Base-by-base conservation (phyloP, 2,329 filamentous ascomycete species). In the Cercospora brassicicola region DNA sequence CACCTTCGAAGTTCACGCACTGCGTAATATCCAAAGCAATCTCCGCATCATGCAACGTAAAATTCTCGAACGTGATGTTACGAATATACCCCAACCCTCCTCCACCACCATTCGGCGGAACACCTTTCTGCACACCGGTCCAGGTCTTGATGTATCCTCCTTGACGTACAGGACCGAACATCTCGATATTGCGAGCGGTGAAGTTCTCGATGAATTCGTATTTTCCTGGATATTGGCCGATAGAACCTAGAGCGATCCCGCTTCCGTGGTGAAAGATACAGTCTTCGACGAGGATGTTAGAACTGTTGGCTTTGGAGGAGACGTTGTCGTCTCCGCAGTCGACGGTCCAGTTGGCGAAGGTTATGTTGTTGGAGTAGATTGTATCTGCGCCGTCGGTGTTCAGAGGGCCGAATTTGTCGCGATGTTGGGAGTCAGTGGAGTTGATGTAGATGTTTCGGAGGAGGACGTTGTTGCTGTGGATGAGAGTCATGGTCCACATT, bases 401-500 rank as follows among this genome's bases (percentile, higher is more conserved):
- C 30, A 82, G 78, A 11, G 62, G 62, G 7, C 62, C 62, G 18
- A 57, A 64, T 0, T 69, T 67, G 36, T 64, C n/a, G 65, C 67
- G 30, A 20, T 59, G 26, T 42, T 72, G 66, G 26, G 73, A 76
- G 28, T 75, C 78, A n/a, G 81, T 83, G 73, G 82, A 87, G 76
- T 87, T 87, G 64, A 87, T 81, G 69, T 83, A 81, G 36, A 88
- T 85, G 67, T 84, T 80, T 60, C 84, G 79, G 6, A 88, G 78
- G 0, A 84, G 76, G 1, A 84, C 76, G 59, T 84, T 76, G 6
- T 81, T 68, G 2, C 83, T 84, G 73, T 84, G 77, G 9, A 84
- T 84, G 31, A 87, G 81, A 0, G 84, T 83, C 81, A 88, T 84
- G 4, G 76, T 76, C 74, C 87, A 89, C 86, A 89, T 88, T 77